phyloP scores from a whole-genome alignment of 106 monocot species.

The Dioscorea dumetorum region DNA sequence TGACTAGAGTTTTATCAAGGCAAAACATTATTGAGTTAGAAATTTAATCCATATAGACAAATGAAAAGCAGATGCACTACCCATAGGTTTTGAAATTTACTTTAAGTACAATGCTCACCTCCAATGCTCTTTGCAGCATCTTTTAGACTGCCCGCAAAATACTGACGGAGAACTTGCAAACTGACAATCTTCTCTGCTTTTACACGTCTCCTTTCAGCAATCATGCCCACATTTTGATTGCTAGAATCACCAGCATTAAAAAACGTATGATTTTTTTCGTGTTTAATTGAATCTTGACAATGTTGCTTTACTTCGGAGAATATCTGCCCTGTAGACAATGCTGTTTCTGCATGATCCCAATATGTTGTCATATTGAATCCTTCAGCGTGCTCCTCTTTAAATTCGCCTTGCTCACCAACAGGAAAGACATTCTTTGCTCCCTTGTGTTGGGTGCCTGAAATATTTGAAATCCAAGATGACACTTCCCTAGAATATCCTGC shows the following conservation, averaged over 20 bases:
- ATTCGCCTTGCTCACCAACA: conserved; percentile 7
- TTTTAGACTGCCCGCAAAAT: conserved; percentile 76
- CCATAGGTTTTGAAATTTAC: too few relatives aligned
- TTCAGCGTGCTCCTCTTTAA: conserved; percentile 12
- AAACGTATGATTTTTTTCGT: conserved; percentile 3
- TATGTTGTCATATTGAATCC: conserved; percentile 21
- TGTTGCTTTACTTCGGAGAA: conserved; percentile 15
- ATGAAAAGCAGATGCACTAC: too few relatives aligned
- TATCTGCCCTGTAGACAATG: background rate
- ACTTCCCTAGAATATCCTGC: conserved; percentile 2
- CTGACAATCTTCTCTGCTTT: conserved; percentile 62
- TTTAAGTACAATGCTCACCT: conserved; percentile 27
- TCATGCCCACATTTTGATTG: conserved; percentile 15
- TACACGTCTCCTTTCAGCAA: conserved; percentile 31
- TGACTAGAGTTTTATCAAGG: too few relatives aligned
- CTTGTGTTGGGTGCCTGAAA: conserved; percentile 21
- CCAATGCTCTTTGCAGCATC: conserved; percentile 79
- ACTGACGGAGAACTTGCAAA: conserved; percentile 57
- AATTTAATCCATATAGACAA: too few relatives aligned
- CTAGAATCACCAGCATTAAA: conserved; percentile 14
- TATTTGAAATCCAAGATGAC: conserved; percentile 15
- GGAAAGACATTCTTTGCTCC: conserved; percentile 1
- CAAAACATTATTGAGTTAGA: too few relatives aligned
- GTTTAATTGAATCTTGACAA: conserved; percentile 6
- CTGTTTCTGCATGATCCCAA: conserved; percentile 14